Conservation (phyloP, 2,329 filamentous ascomycete genomes). For the Sordariomycetes sp. region DNA sequence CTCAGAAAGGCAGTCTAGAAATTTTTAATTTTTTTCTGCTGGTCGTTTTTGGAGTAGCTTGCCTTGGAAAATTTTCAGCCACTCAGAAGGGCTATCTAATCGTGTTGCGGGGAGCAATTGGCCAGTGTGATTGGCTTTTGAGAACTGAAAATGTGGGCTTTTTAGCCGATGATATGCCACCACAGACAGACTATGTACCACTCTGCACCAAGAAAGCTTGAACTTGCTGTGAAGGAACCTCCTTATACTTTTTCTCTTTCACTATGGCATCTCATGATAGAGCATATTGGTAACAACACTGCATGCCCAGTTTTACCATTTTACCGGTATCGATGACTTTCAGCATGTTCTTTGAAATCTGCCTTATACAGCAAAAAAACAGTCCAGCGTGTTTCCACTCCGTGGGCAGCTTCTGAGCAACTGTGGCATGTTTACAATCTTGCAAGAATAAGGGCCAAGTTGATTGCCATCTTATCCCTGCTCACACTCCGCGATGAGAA, state of each 20-base stretch:
- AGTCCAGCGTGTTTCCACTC: background rate
- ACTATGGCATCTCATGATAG: background rate
- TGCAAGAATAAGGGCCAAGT: background rate
- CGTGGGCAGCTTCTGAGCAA: too few species aligned
- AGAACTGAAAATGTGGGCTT: background rate
- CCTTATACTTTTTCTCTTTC: background rate
- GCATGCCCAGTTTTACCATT: too few species aligned
- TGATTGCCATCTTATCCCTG: background rate
- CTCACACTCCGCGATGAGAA: background rate
- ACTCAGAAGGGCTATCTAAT: conserved; percentile 1
- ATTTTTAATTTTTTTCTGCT: conserved; percentile 9
- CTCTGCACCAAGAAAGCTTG: background rate
- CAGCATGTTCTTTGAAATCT: background rate
- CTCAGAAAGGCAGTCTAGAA: conserved; percentile 9
- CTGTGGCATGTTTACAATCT: too few species aligned
- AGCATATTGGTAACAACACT: background rate
- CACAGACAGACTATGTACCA: too few species aligned
- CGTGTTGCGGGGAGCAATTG: conserved; percentile 2
- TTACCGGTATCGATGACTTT: too few species aligned
- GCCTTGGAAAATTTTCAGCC: conserved; percentile 6
- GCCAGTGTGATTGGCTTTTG: background rate
- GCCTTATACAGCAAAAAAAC: background rate
- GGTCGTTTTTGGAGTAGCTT: conserved; percentile 9
- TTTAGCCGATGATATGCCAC: background rate
- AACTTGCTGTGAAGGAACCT: background rate